These are phyloP conservation scores for Microsporum canis DNA, from an alignment of 2,329 filamentous ascomycete genomes.

Conservation along the genomic window DNA sequence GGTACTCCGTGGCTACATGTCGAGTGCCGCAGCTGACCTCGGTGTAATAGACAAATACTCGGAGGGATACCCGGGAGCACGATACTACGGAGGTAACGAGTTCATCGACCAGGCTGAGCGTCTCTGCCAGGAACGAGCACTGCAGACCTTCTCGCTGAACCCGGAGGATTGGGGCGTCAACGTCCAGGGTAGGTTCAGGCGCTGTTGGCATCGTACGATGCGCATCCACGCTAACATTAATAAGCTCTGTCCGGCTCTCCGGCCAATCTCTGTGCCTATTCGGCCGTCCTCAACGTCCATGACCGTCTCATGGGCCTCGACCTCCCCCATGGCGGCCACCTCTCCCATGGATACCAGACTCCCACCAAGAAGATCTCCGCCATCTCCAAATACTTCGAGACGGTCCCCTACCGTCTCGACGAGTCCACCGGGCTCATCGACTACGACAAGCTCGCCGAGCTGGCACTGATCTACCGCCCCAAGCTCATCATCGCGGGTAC, in stretches of 20 bases:
- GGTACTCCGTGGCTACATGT: constrained; percentile 22
- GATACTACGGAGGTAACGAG: constrained; percentile 95
- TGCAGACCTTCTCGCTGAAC: constrained; percentile 76
- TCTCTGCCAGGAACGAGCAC: constrained; percentile 77
- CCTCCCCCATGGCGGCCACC: constrained; percentile 84
- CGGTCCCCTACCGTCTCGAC: constrained; percentile 81
- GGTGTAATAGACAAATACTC: constrained; percentile 77
- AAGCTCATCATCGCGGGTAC: constrained; percentile 95
- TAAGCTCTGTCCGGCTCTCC: constrained; percentile 68
- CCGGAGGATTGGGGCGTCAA: constrained; percentile 92
- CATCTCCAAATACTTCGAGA: constrained; percentile 98
- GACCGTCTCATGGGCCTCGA: constrained; percentile 95
- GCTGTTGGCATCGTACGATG: background rate
- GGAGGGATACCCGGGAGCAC: constrained; percentile 89
- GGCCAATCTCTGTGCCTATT: constrained; percentile 75
- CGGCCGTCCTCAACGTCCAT: constrained; percentile 87
- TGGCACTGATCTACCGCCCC: constrained; percentile 82
- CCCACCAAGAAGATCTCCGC: constrained; percentile 93
- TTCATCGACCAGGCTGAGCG: constrained; percentile 86
- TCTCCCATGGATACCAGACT: constrained; percentile 96
- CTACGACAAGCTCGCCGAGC: constrained; percentile 84
- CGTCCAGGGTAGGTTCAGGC: constrained; percentile 58
- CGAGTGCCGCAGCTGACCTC: constrained; percentile 17
- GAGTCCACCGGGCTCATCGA: constrained; percentile 82
- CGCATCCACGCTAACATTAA: background rate